Conservation (phyloP, 2,329 filamentous ascomycete genomes). For the Fusarium sp. region DNA sequence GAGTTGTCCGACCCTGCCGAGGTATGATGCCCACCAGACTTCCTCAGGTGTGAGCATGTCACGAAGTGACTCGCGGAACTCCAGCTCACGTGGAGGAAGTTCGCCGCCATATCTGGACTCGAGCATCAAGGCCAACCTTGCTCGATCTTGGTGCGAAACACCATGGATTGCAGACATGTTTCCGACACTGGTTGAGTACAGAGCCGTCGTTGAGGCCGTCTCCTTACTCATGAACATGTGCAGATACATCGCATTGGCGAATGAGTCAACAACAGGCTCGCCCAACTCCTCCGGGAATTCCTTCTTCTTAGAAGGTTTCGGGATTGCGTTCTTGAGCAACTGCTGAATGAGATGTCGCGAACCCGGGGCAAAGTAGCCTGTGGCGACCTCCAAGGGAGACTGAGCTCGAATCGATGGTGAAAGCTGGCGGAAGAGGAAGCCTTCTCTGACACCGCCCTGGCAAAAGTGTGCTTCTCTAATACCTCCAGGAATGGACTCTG, state of each 20-base stretch:
- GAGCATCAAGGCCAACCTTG: conserved; percentile 67
- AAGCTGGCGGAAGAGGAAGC: conserved; percentile 67
- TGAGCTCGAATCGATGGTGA: conserved; percentile 55
- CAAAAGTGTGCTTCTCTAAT: conserved; percentile 72
- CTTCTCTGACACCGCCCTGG: conserved; percentile 75
- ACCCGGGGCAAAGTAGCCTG: conserved; percentile 57
- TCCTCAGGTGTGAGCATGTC: conserved; percentile 61
- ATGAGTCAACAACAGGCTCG: conserved; percentile 58
- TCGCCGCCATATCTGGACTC: conserved; percentile 71
- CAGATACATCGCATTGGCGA: conserved; percentile 66
- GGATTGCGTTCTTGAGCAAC: conserved; percentile 58
- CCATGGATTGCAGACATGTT: conserved; percentile 68
- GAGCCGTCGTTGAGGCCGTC: conserved; percentile 63
- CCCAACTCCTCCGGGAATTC: conserved; percentile 53
- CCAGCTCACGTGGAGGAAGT: conserved; percentile 64
- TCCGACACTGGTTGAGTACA: conserved; percentile 71
- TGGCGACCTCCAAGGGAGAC: conserved; percentile 68
- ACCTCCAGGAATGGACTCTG: conserved; percentile 64
- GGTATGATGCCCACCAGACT: conserved; percentile 71
- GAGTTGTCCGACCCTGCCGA: conserved; percentile 66
- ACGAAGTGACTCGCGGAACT: conserved; percentile 62
- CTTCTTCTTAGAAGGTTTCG: conserved; percentile 43
- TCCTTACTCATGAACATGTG: conserved; percentile 61
- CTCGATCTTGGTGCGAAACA: conserved; percentile 67
- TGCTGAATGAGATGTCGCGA: conserved; percentile 56